A percentile compares a stretch with the other conserved stretches of the same genome.
Evolutionary conservation across 2,329 filamentous ascomycete genomes (phyloP).

Genomic region (Cladosporium phlei): DNA sequence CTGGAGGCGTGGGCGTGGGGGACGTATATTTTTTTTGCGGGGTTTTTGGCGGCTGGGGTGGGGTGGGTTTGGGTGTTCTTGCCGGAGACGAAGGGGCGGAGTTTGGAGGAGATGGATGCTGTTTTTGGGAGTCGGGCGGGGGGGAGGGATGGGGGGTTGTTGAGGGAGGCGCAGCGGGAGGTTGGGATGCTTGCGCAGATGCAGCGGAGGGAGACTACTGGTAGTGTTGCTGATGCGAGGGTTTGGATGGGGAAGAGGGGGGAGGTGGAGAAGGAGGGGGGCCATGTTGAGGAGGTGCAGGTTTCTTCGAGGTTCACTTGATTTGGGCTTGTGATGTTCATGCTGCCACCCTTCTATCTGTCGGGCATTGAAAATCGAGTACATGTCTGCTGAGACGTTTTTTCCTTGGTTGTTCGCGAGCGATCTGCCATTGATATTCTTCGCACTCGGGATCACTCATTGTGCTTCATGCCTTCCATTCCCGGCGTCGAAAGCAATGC

Average conservation of each 20-base stretch:
- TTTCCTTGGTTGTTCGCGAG: too few relatives aligned
- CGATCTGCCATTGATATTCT: too few relatives aligned
- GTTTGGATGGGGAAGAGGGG: not conserved
- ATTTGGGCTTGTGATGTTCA: too few relatives aligned
- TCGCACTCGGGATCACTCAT: too few relatives aligned
- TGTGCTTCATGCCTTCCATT: too few relatives aligned
- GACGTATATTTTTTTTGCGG: slow-evolving; percentile 57
- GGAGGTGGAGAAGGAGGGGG: not conserved
- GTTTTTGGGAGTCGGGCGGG: slow-evolving; percentile 19
- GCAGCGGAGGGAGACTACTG: not conserved
- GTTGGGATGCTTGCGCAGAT: slow-evolving; percentile 47
- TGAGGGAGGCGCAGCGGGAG: slow-evolving; percentile 4
- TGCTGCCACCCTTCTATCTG: too few relatives aligned
- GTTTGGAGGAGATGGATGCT: slow-evolving; percentile 26
- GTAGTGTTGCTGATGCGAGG: too few relatives aligned
- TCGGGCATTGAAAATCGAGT: too few relatives aligned
- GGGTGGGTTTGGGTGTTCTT: slow-evolving; percentile 52
- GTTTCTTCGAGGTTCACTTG: too few relatives aligned
- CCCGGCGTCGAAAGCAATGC: too few relatives aligned
- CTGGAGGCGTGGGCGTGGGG: slow-evolving; percentile 51
- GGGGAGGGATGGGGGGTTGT: slow-evolving; percentile 1
- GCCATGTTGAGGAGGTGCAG: slow-evolving; percentile 1
- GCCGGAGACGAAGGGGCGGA: slow-evolving; percentile 25
- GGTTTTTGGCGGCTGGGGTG: slow-evolving; percentile 47
- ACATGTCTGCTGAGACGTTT: too few relatives aligned